A percentile compares a stretch with the other conserved stretches of the same genome.
Conservation (phyloP, 768 basidiomycete species). For the Leccinum imitatum region DNA sequence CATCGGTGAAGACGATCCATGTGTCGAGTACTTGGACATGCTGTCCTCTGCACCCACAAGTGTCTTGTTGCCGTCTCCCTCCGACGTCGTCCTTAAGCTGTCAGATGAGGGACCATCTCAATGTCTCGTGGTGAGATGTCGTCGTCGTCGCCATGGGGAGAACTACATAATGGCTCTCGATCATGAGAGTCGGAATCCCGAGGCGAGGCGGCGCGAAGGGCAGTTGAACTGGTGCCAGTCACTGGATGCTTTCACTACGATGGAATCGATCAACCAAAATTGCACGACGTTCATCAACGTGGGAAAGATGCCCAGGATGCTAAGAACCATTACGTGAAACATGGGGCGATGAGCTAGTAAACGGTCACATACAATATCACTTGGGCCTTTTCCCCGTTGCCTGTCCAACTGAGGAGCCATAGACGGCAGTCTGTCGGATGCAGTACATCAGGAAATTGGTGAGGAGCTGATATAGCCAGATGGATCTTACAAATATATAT, state of each 20-base stretch:
- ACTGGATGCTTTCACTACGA: slow-evolving; percentile 67
- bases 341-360: not conserved
- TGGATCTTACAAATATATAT: no score
- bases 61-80: slow-evolving; percentile 24
- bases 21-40: slow-evolving; percentile 10
- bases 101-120: slow-evolving; percentile 41
- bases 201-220: slow-evolving; percentile 41
- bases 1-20: slow-evolving; percentile 19
- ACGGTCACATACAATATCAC: slow-evolving; percentile 70
- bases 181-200: slow-evolving; percentile 42
- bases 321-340: slow-evolving; percentile 30
- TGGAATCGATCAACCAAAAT: slow-evolving; percentile 94
- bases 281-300: slow-evolving; percentile 87
- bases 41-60: slow-evolving; percentile 18
- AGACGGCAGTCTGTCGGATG: slow-evolving; percentile 76
- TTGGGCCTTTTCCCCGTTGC: slow-evolving; percentile 61
- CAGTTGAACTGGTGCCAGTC: slow-evolving; percentile 27
- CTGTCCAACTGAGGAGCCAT: slow-evolving; percentile 84
- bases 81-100: slow-evolving; percentile 36
- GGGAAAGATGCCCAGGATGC: slow-evolving; percentile 90
- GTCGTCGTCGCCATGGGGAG: slow-evolving; percentile 56
- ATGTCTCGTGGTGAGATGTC: slow-evolving; percentile 40
- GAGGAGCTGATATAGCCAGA: no score
- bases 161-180: slow-evolving; percentile 62
- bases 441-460: slow-evolving; percentile 38